phyloP scores from a whole-genome alignment of 2,329 filamentous ascomycete species.

The Rhynchosporium graminicola region DNA sequence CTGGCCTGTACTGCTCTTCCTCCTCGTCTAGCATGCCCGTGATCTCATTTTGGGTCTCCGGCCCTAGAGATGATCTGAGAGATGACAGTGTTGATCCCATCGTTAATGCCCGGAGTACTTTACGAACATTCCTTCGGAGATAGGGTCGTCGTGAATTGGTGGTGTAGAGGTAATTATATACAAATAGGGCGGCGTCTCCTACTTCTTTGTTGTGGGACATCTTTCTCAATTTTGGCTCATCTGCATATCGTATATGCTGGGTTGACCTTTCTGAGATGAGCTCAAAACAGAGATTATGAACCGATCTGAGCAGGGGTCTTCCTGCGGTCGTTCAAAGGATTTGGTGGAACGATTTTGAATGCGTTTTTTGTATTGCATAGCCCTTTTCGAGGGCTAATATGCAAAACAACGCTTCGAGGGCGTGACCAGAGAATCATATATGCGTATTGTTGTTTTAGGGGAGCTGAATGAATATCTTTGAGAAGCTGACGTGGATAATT shows the following conservation, averaged over 20 bases:
- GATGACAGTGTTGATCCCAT: slow-evolving; percentile 33
- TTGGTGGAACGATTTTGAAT: too few species aligned
- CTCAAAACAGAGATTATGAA: background rate
- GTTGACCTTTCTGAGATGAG: background rate
- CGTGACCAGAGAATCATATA: slow-evolving; percentile 1
- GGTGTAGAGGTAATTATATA: slow-evolving; percentile 19
- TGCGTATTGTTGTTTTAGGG: background rate
- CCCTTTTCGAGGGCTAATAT: background rate
- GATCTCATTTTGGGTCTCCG: slow-evolving; percentile 17
- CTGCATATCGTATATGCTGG: slow-evolving; percentile 19
- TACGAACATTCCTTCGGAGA: slow-evolving; percentile 33
- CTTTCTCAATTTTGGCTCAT: slow-evolving; percentile 26
- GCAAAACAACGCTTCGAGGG: slow-evolving; percentile 1
- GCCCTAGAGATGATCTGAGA: slow-evolving; percentile 13
- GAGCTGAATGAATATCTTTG: background rate
- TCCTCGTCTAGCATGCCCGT: slow-evolving; percentile 29
- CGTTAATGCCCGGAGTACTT: slow-evolving; percentile 22
- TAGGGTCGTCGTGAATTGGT: slow-evolving; percentile 20
- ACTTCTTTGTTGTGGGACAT: slow-evolving; percentile 30
- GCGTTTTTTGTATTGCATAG: background rate
- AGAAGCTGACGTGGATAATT: too few species aligned
- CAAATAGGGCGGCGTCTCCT: slow-evolving; percentile 23
- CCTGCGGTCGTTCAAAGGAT: too few species aligned
- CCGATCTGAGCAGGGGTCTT: background rate
- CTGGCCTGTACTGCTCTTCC: slow-evolving; percentile 30